These are phyloP conservation scores for Cutaneotrichosporon cavernicola DNA, from an alignment of 1,284 basidiomycete species.

Conservation along the genomic window DNA sequence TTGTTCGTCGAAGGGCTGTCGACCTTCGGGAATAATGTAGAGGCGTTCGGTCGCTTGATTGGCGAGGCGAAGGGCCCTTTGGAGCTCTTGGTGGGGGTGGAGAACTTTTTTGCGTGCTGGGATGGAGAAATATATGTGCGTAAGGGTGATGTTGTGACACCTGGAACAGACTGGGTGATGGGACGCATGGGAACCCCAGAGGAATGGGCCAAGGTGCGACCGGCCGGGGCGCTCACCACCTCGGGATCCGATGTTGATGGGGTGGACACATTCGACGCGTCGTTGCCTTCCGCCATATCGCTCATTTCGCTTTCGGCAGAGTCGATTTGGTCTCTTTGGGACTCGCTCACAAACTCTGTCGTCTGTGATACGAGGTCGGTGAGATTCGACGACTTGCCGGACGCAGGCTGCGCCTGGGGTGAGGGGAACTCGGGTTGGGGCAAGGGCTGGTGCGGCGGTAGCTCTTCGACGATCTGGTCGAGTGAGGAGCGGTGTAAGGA, in stretches of 20 bases:
- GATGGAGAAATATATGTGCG: conserved; percentile 4
- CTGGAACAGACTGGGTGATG: conserved; percentile 3
- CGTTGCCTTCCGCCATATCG: conserved; percentile 3
- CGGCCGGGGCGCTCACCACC: not conserved
- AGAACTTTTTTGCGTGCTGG: not conserved
- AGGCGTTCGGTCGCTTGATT: not conserved
- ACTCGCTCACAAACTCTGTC: conserved; percentile 4
- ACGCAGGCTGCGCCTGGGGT: not conserved
- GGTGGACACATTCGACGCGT: conserved; percentile 1
- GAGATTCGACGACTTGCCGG: not conserved
- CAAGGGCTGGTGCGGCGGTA: not conserved
- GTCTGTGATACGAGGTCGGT: conserved; percentile 5
- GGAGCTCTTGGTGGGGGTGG: not conserved
- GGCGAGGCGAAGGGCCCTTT: conserved; percentile 2
- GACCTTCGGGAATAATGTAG: not conserved
- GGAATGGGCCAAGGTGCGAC: not conserved
- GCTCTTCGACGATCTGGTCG: conserved; percentile 4
- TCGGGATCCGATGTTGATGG: conserved; percentile 6
- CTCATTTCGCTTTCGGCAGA: not conserved
- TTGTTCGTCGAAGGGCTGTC: too few species aligned
- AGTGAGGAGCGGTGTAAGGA: not conserved
- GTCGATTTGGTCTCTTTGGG: not conserved
- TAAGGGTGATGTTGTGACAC: not conserved
- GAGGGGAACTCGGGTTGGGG: not conserved
- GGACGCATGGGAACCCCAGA: not conserved